Conservation (phyloP, 1,284 basidiomycete species). For the Boletus semigastroideus region DNA sequence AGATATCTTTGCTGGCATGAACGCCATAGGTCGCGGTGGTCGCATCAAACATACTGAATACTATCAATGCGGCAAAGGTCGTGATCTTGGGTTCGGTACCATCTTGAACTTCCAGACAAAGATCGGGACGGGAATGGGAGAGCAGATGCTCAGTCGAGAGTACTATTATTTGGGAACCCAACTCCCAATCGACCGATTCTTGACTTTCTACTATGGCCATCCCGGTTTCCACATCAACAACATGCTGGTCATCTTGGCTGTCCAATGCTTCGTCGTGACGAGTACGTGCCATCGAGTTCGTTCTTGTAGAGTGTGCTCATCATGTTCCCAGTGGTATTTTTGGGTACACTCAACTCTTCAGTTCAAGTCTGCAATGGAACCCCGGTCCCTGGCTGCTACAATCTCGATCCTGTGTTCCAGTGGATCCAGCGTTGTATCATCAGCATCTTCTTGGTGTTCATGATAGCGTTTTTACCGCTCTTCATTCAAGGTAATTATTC, state of each 20-base stretch:
- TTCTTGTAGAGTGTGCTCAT: slow-evolving; percentile 3
- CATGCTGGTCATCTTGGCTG: slow-evolving; percentile 94
- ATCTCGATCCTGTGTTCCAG: slow-evolving; percentile 82
- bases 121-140: slow-evolving; percentile 99
- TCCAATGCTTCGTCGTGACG: slow-evolving; percentile 89
- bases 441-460: slow-evolving; percentile 95
- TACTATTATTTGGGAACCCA: slow-evolving; percentile 99
- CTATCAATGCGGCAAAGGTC: slow-evolving; percentile 97
- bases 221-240: slow-evolving; percentile 99
- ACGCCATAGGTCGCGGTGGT: slow-evolving; percentile 94
- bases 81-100: slow-evolving; percentile 98
- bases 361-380: slow-evolving; percentile 77
- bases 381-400: slow-evolving; percentile 85
- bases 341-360: slow-evolving; percentile 86
- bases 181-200: slow-evolving; percentile 95
- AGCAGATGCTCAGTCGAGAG: slow-evolving; percentile 98
- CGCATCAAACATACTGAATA: slow-evolving; percentile 99
- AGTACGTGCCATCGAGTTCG: slow-evolving; percentile 48
- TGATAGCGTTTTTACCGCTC: slow-evolving; percentile 90
- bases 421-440: slow-evolving; percentile 96
- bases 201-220: slow-evolving; percentile 99
- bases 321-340: slow-evolving; percentile 70
- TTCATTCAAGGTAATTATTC: slow-evolving; percentile 83
- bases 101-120: slow-evolving; percentile 99
- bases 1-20: slow-evolving; percentile 99